Evolutionary conservation across 805 yeast genomes (phyloP).

Genomic region (Ogataea paraovalis): DNA sequence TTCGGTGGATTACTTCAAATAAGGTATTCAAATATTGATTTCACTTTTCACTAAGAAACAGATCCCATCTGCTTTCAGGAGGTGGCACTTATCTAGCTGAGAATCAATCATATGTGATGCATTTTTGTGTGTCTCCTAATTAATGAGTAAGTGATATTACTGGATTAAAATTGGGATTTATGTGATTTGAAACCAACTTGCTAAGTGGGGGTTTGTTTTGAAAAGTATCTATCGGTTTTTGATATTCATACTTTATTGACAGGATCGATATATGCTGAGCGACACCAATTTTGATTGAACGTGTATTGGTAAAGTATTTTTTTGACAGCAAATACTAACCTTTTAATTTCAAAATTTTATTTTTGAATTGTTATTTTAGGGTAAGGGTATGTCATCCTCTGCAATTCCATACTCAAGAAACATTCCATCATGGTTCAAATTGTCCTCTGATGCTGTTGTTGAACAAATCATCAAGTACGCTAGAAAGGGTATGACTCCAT

Average conservation of each 20-base stretch:
- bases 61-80: no score
- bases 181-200: background rate
- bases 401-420: conserved; percentile 99
- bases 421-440: conserved; percentile 99
- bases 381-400: conserved; percentile 99
- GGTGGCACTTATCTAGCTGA: no score
- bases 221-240: background rate
- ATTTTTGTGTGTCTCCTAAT: background rate
- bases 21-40: background rate
- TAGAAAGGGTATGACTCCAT: conserved; percentile 99
- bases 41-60: background rate
- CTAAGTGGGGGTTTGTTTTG: background rate
- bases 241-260: background rate
- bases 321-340: conserved; percentile 38
- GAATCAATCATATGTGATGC: no score
- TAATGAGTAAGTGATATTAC: background rate
- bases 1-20: conserved; percentile 23
- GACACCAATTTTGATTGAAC: conserved; percentile 45
- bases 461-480: conserved; percentile 99
- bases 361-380: conserved; percentile 42
- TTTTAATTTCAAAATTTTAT: conserved; percentile 7
- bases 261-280: conserved; percentile 34
- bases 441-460: conserved; percentile 89
- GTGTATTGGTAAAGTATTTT: conserved; percentile 29
- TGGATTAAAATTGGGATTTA: background rate